phyloP scores from a whole-genome alignment of 2,329 filamentous ascomycete species.

The Aspergillus arachidicola region DNA sequence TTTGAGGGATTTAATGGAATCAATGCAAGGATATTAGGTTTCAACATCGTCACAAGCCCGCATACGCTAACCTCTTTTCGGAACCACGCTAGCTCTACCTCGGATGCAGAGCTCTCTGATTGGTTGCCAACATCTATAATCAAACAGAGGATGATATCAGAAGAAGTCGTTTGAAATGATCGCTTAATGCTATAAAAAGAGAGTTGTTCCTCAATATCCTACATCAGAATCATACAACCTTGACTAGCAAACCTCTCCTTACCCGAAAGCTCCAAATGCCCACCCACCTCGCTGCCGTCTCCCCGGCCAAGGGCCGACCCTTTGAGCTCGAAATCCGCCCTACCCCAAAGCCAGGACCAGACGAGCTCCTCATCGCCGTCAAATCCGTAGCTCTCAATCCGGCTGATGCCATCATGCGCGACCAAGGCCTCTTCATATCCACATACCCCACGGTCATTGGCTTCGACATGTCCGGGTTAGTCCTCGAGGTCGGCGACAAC shows the following conservation, averaged over 20 bases:
- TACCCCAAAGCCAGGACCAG: slow-evolving; percentile 50
- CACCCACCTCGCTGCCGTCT: slow-evolving; percentile 48
- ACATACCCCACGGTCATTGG: slow-evolving; percentile 44
- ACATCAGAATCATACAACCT: not conserved
- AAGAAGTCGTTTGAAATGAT: no score
- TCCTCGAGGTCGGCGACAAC: slow-evolving; percentile 45
- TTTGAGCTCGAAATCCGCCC: slow-evolving; percentile 42
- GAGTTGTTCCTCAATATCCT: not conserved
- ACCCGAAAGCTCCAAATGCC: slow-evolving; percentile 24
- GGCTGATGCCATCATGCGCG: slow-evolving; percentile 48
- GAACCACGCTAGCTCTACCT: slow-evolving; percentile 23
- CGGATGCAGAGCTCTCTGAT: slow-evolving; percentile 25
- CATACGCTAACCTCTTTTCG: slow-evolving; percentile 18
- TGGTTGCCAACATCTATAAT: slow-evolving; percentile 16
- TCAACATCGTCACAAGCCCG: no score
- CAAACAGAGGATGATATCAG: no score
- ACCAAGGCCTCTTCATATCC: slow-evolving; percentile 45
- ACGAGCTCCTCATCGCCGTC: slow-evolving; percentile 52
- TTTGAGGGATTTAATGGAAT: not conserved
- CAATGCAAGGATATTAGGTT: not conserved
- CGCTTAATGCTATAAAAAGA: no score
- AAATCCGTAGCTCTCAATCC: slow-evolving; percentile 55
- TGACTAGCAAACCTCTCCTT: not conserved
- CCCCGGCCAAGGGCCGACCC: slow-evolving; percentile 37
- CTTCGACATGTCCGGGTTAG: slow-evolving; percentile 48